These are phyloP conservation scores for Talaromyces marneffei DNA, from an alignment of 2,329 filamentous ascomycete species.

Conservation along the genomic window DNA sequence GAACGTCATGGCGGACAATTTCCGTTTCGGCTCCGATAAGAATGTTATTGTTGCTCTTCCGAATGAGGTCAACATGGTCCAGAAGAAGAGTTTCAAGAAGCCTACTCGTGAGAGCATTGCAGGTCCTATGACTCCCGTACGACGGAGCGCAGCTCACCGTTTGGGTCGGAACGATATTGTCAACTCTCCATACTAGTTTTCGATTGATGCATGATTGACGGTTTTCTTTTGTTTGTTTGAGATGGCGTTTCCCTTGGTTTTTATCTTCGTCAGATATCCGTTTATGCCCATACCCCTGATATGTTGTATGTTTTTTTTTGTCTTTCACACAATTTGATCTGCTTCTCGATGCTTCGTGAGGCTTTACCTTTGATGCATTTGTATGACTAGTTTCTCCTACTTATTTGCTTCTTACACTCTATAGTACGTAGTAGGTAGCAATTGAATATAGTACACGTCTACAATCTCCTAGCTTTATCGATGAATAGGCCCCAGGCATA, in stretches of 20 bases:
- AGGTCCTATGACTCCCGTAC: constrained; percentile 46
- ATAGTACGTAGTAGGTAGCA: background rate
- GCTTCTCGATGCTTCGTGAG: background rate
- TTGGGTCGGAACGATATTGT: constrained; percentile 79
- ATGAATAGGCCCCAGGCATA: background rate
- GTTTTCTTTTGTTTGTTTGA: background rate
- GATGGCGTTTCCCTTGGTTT: background rate
- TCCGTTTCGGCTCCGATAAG: constrained; percentile 94
- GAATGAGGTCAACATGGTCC: constrained; percentile 97
- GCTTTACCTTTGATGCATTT: background rate
- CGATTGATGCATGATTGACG: background rate
- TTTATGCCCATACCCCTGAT: constrained; percentile 3
- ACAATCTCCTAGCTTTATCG: background rate
- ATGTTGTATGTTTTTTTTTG: background rate
- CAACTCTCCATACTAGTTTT: constrained; percentile 49
- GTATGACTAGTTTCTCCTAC: constrained; percentile 1
- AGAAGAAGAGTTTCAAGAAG: constrained; percentile 73
- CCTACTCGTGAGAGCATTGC: constrained; percentile 93
- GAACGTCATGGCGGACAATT: constrained; percentile 96
- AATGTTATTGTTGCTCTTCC: constrained; percentile 96
- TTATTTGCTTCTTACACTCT: background rate
- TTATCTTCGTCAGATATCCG: background rate
- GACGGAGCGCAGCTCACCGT: constrained; percentile 32
- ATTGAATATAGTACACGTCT: background rate
- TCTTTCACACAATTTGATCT: background rate